phyloP scores from a whole-genome alignment of 2,329 filamentous ascomycete species.

The Xylaria sp. region DNA sequence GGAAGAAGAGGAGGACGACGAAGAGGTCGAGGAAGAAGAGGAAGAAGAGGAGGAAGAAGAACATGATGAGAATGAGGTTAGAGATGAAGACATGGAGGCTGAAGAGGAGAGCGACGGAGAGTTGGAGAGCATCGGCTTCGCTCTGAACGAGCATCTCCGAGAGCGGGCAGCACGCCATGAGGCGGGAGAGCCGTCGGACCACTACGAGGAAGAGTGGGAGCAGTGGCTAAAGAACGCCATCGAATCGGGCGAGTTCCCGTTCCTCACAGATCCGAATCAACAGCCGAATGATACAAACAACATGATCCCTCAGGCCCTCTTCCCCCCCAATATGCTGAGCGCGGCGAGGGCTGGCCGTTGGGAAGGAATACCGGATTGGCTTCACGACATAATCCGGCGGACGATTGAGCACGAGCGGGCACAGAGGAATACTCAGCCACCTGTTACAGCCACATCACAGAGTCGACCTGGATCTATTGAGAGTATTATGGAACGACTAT shows the following conservation, averaged over 20 bases:
- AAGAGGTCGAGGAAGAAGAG: constrained; percentile 18
- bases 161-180: constrained; percentile 72
- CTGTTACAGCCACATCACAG: constrained; percentile 34
- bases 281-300: constrained; percentile 52
- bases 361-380: constrained; percentile 66
- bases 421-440: constrained; percentile 27
- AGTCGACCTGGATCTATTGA: constrained; percentile 32
- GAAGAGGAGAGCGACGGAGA: constrained; percentile 67
- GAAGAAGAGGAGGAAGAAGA: constrained; percentile 10
- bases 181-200: constrained; percentile 66
- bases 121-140: constrained; percentile 69
- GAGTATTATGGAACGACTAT: constrained; percentile 32
- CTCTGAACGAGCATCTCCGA: constrained; percentile 72
- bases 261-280: constrained; percentile 58
- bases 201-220: constrained; percentile 78
- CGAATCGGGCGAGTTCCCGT: constrained; percentile 68
- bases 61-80: constrained; percentile 46
- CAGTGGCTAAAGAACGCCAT: constrained; percentile 78
- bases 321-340: constrained; percentile 64
- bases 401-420: constrained; percentile 55
- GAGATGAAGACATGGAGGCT: constrained; percentile 59
- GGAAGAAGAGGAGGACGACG: constrained; percentile 13
- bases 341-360: constrained; percentile 68
- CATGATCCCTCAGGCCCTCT: constrained; percentile 52
- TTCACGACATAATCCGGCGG: constrained; percentile 64